Percentiles rank a stretch among this genome's conserved stretches.
phyloP scores from a whole-genome alignment of 192 early-diverging fungal genomes.

The Mortierella hygrophila region DNA sequence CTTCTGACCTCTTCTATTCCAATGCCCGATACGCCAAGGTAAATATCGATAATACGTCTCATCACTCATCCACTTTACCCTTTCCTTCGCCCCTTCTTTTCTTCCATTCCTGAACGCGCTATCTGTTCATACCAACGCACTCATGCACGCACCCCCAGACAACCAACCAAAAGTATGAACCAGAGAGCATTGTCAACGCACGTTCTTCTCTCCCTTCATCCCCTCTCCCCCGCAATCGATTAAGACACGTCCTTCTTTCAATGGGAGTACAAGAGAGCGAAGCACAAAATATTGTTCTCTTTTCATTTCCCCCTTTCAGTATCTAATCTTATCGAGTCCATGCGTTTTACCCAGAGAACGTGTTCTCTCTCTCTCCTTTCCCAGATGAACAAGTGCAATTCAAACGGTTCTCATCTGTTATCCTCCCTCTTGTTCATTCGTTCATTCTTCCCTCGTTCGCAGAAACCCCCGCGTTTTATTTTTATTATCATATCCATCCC shows the following conservation, averaged over 20 bases:
- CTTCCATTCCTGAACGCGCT: constrained; percentile 4
- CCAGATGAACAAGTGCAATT: background rate
- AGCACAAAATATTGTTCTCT: background rate
- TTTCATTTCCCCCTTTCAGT: background rate
- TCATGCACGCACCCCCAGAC: background rate
- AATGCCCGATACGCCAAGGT: constrained; percentile 83
- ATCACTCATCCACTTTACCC: background rate
- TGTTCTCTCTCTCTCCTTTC: background rate
- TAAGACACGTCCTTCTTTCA: background rate
- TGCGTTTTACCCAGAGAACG: background rate
- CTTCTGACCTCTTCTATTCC: constrained; percentile 79
- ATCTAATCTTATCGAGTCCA: constrained; percentile 32
- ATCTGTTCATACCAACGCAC: background rate
- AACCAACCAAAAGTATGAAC: background rate
- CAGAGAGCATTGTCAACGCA: background rate
- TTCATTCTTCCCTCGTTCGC: background rate
- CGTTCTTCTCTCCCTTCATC: background rate
- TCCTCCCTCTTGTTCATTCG: too few species aligned
- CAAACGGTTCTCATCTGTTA: too few species aligned
- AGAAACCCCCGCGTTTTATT: background rate
- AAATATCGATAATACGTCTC: constrained; percentile 3
- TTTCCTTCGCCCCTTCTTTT: background rate
- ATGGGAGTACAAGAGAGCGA: background rate
- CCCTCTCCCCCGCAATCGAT: background rate
- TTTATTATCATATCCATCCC: background rate